These are phyloP conservation scores for Aphanomyces astaci DNA, from an alignment of 352 stramenopile species.

Conservation along the genomic window DNA sequence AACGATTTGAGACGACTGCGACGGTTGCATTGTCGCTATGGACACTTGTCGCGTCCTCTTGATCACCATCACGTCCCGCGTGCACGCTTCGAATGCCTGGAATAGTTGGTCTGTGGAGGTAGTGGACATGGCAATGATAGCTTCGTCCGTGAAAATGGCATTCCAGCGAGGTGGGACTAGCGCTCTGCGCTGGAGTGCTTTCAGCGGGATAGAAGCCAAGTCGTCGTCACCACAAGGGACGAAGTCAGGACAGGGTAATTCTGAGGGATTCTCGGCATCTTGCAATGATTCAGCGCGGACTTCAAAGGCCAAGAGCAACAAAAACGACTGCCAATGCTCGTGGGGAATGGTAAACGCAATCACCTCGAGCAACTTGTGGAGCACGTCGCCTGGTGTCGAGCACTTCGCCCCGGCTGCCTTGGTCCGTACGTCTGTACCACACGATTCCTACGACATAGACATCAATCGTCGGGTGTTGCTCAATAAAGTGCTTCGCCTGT, in stretches of 20 bases:
- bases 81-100: neutral
- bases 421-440: neutral
- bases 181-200: neutral
- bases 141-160: neutral
- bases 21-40: neutral
- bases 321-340: neutral
- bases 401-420: neutral
- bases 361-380: neutral
- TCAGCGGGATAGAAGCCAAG: neutral
- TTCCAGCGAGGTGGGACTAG: neutral
- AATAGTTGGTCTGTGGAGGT: neutral
- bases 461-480: too few species aligned
- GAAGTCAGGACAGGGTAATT: too few species aligned
- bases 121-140: neutral
- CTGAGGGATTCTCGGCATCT: neutral
- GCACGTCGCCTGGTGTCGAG: neutral
- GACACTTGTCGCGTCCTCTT: neutral
- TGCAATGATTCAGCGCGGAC: neutral
- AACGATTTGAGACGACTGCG: neutral
- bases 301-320: constrained; percentile 1
- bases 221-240: too few species aligned
- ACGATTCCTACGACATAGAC: neutral
- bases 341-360: neutral
- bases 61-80: neutral
- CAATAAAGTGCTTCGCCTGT: too few species aligned